phyloP scores from a whole-genome alignment of 495 filamentous ascomycete genomes.

The Trichoderma gamsii region DNA sequence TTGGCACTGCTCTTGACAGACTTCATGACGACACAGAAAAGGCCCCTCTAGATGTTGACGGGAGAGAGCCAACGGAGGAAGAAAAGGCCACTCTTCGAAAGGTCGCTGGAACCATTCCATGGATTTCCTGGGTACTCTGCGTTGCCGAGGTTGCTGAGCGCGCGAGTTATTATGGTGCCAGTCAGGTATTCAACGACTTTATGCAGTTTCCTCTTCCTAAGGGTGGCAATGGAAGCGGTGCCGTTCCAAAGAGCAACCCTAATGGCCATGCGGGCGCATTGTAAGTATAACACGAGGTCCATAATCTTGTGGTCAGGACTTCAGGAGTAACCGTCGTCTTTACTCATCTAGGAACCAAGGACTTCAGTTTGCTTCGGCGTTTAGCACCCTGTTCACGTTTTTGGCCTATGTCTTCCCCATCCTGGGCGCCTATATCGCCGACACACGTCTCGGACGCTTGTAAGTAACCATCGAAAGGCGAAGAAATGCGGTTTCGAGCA shows the following conservation, averaged over 20 bases:
- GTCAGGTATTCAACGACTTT: constrained; percentile 60
- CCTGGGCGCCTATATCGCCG: constrained; percentile 61
- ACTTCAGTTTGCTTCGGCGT: constrained; percentile 38
- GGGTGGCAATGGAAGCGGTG: constrained; percentile 53
- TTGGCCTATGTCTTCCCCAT: constrained; percentile 70
- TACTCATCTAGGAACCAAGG: background rate
- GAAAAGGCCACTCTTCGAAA: constrained; percentile 57
- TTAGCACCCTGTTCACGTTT: constrained; percentile 67
- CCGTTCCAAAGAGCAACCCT: constrained; percentile 26
- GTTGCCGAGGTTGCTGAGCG: constrained; percentile 73
- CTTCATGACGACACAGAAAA: constrained; percentile 13
- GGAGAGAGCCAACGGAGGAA: constrained; percentile 48
- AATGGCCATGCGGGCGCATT: constrained; percentile 54
- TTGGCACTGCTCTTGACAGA: constrained; percentile 14
- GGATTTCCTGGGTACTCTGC: constrained; percentile 61
- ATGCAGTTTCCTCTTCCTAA: constrained; percentile 59
- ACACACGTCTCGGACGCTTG: constrained; percentile 61
- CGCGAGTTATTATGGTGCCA: constrained; percentile 74
- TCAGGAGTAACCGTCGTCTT: background rate
- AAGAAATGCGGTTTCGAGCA: background rate
- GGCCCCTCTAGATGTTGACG: background rate
- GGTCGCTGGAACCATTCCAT: constrained; percentile 59
- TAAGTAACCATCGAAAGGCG: constrained; percentile 39
- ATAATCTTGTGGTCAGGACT: background rate
- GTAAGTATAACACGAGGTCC: background rate